These are phyloP conservation scores for Boletus sp. DNA, from an alignment of 768 basidiomycete species.

Conservation along the genomic window DNA sequence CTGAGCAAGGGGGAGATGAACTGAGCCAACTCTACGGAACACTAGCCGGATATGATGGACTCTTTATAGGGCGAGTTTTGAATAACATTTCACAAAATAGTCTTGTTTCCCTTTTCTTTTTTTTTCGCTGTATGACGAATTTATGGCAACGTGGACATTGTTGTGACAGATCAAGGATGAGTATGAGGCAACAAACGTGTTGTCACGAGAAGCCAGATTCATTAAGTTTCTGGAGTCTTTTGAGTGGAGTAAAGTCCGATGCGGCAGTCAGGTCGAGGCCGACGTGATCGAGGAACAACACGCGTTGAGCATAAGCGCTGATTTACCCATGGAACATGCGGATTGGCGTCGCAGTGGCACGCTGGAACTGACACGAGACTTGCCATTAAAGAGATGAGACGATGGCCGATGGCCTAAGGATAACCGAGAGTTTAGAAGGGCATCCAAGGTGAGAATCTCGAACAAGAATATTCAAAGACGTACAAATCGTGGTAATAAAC, in stretches of 20 bases:
- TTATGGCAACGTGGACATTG: slow-evolving; percentile 72
- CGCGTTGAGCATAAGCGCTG: slow-evolving; percentile 55
- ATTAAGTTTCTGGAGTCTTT: slow-evolving; percentile 53
- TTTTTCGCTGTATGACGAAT: slow-evolving; percentile 50
- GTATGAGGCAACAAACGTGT: slow-evolving; percentile 69
- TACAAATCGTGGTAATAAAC: slow-evolving; percentile 28
- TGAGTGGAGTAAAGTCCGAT: slow-evolving; percentile 71
- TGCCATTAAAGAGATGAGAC: slow-evolving; percentile 19
- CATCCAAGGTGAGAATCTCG: slow-evolving; percentile 26
- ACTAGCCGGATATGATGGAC: slow-evolving; percentile 15
- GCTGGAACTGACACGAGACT: slow-evolving; percentile 30
- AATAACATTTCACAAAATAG: slow-evolving; percentile 44
- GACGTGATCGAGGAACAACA: slow-evolving; percentile 67
- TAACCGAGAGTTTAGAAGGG: slow-evolving; percentile 25
- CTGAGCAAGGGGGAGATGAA: slow-evolving; percentile 31
- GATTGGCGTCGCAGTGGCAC: slow-evolving; percentile 30
- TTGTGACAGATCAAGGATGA: slow-evolving; percentile 66
- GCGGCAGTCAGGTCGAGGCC: slow-evolving; percentile 49
- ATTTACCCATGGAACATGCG: slow-evolving; percentile 39
- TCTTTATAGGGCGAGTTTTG: slow-evolving; percentile 55
- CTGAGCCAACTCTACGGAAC: slow-evolving; percentile 23
- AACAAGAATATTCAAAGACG: slow-evolving; percentile 29
- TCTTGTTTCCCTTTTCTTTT: slow-evolving; percentile 35
- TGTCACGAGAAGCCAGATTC: slow-evolving; percentile 61
- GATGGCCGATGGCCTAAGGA: slow-evolving; percentile 16